Conservation (phyloP, 345 rosid genomes). For the Erucastrum elatum region DNA sequence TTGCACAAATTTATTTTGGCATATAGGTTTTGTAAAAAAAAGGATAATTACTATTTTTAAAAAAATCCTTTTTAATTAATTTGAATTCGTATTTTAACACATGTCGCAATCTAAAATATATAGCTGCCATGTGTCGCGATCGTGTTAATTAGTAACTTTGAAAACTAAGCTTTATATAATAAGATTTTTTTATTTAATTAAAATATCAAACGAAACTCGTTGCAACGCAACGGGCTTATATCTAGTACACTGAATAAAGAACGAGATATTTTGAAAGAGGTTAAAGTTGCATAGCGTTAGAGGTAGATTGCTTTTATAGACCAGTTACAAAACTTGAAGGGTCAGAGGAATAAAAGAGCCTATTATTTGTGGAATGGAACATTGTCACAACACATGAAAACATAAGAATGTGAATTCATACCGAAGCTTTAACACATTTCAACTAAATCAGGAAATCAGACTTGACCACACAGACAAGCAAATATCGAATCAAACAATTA, state of each 20-base stretch:
- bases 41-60: too few relatives aligned
- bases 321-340: not conserved
- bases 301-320: not conserved
- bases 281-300: not conserved
- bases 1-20: too few relatives aligned
- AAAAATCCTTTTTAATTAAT: too few relatives aligned
- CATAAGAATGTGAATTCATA: conserved; percentile 11
- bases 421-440: conserved; percentile 4
- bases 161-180: too few relatives aligned
- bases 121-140: too few relatives aligned
- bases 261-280: not conserved
- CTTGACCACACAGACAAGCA: conserved; percentile 4
- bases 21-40: too few relatives aligned
- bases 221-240: too few relatives aligned
- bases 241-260: not conserved
- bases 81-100: too few relatives aligned
- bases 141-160: too few relatives aligned
- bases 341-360: conserved; percentile 1
- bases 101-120: too few relatives aligned
- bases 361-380: not conserved
- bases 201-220: too few relatives aligned
- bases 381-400: not conserved
- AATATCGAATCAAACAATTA: conserved; percentile 29
- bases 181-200: too few relatives aligned
- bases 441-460: conserved; percentile 18